These are phyloP conservation scores for Phlebiopsis flavidoalba DNA, from an alignment of 768 basidiomycete genomes.

Conservation along the genomic window DNA sequence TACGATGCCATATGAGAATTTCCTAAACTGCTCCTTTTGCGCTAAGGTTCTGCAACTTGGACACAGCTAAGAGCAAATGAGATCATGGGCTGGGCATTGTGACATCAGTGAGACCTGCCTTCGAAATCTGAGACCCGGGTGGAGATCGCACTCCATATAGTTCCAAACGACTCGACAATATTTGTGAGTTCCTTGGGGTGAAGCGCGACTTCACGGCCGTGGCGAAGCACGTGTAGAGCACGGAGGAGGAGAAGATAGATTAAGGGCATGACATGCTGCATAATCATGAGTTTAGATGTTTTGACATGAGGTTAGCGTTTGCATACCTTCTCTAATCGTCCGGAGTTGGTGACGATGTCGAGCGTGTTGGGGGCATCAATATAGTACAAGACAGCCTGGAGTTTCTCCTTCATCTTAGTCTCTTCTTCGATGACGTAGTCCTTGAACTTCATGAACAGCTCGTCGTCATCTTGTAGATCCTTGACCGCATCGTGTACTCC, in stretches of 20 bases:
- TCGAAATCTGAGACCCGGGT: background rate
- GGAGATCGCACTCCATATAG: background rate
- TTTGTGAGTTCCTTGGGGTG: background rate
- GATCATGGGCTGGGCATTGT: background rate
- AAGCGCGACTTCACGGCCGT: background rate
- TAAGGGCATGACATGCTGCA: conserved; percentile 1
- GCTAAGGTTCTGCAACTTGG: background rate
- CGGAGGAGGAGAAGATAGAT: conserved; percentile 7
- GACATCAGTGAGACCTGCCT: background rate
- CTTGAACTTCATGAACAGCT: conserved; percentile 4
- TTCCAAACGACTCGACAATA: background rate
- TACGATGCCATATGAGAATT: background rate
- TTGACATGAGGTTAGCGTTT: background rate
- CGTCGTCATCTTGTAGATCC: conserved; percentile 2
- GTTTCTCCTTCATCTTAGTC: background rate
- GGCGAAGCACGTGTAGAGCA: background rate
- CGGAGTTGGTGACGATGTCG: conserved; percentile 2
- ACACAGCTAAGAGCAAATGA: background rate
- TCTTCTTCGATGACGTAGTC: conserved; percentile 8
- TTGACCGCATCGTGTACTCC: conserved; percentile 6
- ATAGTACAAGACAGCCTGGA: conserved; percentile 4
- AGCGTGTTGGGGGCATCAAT: conserved; percentile 11
- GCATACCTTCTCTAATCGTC: conserved; percentile 9
- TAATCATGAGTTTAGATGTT: background rate
- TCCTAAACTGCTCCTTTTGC: background rate